These are phyloP conservation scores for Fusarium decemcellulare DNA, from an alignment of 2,329 filamentous ascomycete genomes.

Conservation along the genomic window DNA sequence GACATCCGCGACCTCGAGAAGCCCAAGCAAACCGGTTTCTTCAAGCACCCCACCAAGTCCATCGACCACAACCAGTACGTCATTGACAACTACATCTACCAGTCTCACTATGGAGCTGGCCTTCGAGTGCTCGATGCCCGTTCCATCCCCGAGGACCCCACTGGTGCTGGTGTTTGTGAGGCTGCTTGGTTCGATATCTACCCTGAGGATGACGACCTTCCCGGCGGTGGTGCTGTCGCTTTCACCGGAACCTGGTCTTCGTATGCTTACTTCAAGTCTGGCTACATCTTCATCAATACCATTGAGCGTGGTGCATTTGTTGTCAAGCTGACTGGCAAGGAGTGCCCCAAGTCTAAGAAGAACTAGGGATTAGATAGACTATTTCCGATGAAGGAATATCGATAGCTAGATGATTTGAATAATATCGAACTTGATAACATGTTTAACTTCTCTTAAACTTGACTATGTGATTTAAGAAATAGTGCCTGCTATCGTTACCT, in stretches of 20 bases:
- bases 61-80: slow-evolving; percentile 67
- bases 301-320: slow-evolving; percentile 66
- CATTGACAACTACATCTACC: slow-evolving; percentile 60
- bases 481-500: no score
- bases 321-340: slow-evolving; percentile 54
- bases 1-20: slow-evolving; percentile 60
- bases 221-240: slow-evolving; percentile 54
- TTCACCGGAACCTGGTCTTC: slow-evolving; percentile 64
- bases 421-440: no score
- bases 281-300: slow-evolving; percentile 65
- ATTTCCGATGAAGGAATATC: no score
- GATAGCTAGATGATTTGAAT: no score
- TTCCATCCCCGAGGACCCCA: slow-evolving; percentile 57
- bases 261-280: slow-evolving; percentile 64
- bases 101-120: slow-evolving; percentile 66
- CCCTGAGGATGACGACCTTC: slow-evolving; percentile 62
- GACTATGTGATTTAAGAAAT: no score
- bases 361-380: no score
- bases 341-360: slow-evolving; percentile 15
- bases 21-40: slow-evolving; percentile 60
- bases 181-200: slow-evolving; percentile 66
- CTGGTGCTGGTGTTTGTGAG: slow-evolving; percentile 61
- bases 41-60: slow-evolving; percentile 56
- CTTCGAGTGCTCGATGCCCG: slow-evolving; percentile 57
- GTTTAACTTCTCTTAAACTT: no score